phyloP scores from a whole-genome alignment of 306 rosid species.

The Senna siamea region DNA sequence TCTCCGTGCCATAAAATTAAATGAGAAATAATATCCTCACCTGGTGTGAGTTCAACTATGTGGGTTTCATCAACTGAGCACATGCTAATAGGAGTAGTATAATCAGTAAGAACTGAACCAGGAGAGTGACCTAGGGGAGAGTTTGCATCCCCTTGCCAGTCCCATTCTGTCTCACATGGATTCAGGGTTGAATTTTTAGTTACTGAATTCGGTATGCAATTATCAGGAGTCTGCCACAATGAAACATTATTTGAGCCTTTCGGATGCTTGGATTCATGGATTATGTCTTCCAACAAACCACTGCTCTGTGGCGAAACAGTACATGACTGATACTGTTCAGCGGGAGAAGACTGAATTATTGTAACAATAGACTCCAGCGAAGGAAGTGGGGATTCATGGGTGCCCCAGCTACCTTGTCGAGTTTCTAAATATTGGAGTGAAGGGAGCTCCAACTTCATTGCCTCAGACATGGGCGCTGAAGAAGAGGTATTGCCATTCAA shows the following conservation, averaged over 20 bases:
- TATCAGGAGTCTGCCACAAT: slow-evolving; percentile 43
- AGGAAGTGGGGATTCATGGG: slow-evolving; percentile 47
- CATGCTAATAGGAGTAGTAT: slow-evolving; percentile 55
- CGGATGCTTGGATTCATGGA: slow-evolving; percentile 43
- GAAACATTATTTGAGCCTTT: slow-evolving; percentile 39
- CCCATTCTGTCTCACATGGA: slow-evolving; percentile 45
- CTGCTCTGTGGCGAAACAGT: slow-evolving; percentile 45
- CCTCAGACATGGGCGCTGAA: slow-evolving; percentile 59
- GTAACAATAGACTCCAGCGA: slow-evolving; percentile 53
- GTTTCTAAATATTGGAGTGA: slow-evolving; percentile 71
- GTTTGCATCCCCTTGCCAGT: slow-evolving; percentile 42
- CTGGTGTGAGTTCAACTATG: slow-evolving; percentile 45
- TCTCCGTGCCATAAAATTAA: neutral
- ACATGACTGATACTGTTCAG: slow-evolving; percentile 39
- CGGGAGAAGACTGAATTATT: slow-evolving; percentile 51
- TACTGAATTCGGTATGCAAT: slow-evolving; percentile 43
- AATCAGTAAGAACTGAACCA: slow-evolving; percentile 51
- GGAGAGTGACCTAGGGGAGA: slow-evolving; percentile 57
- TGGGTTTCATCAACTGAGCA: slow-evolving; percentile 56
- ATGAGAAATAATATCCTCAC: slow-evolving; percentile 41
- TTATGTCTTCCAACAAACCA: slow-evolving; percentile 64
- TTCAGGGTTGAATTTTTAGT: slow-evolving; percentile 41
- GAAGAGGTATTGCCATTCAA: slow-evolving; percentile 75
- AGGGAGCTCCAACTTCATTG: slow-evolving; percentile 83
- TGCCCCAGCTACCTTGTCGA: slow-evolving; percentile 61